Conservation (phyloP, 768 basidiomycete species). For the Daedaleopsis sinensis region DNA sequence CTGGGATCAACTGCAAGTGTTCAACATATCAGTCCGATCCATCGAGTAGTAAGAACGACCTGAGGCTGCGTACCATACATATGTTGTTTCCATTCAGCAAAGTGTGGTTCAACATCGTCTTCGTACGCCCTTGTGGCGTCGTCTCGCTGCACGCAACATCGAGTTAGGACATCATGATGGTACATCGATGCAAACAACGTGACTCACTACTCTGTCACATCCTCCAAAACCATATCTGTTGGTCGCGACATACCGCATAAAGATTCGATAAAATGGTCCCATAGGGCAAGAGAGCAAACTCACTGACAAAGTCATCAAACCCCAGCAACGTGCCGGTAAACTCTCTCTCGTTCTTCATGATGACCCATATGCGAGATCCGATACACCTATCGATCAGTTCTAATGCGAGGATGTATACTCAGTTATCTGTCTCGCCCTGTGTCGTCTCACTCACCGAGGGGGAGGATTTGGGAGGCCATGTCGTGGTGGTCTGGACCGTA, state of each 20-base stretch:
- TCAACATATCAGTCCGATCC: not conserved
- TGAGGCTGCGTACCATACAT: conserved; percentile 68
- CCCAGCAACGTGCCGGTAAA: conserved; percentile 94
- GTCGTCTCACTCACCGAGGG: conserved; percentile 63
- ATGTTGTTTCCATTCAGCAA: conserved; percentile 95
- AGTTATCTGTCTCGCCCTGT: not conserved
- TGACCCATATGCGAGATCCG: conserved; percentile 95
- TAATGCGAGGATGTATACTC: conserved; percentile 30
- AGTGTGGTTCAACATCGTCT: conserved; percentile 84
- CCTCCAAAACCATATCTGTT: conserved; percentile 91
- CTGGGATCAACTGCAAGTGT: conserved; percentile 56
- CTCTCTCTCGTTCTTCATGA: conserved; percentile 97
- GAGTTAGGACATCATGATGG: not conserved
- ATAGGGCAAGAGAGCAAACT: conserved; percentile 37
- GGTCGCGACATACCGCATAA: not conserved
- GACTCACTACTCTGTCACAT: conserved; percentile 95
- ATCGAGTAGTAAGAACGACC: not conserved
- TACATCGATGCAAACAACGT: not conserved
- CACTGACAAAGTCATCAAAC: conserved; percentile 99
- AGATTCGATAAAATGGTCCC: not conserved
- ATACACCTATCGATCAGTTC: conserved; percentile 98
- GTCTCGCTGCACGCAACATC: conserved; percentile 65
- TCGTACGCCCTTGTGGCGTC: conserved; percentile 80
- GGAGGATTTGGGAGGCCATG: conserved; percentile 94
- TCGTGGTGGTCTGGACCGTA: conserved; percentile 10